A percentile compares a stretch with the other conserved stretches of the same genome.
Conservation (phyloP, 371 early-diverging fungal species). For the Actinomucor elegans region DNA sequence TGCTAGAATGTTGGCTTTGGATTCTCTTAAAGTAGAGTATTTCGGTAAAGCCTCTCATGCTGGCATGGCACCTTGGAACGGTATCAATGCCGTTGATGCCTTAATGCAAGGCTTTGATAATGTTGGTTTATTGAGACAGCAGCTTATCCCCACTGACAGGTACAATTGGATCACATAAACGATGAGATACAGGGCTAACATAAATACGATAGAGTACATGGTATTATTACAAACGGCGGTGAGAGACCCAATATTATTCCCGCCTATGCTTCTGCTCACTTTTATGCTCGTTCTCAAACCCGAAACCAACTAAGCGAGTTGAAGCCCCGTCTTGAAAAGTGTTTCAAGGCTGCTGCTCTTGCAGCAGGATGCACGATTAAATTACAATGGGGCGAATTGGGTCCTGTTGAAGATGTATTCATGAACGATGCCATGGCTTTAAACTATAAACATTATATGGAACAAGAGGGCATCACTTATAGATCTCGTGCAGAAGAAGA, state of each 20-base stretch:
- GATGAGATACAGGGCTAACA: constrained; percentile 31
- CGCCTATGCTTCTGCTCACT: constrained; percentile 53
- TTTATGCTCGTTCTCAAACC: constrained; percentile 57
- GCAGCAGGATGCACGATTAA: constrained; percentile 69
- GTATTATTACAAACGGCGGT: constrained; percentile 8
- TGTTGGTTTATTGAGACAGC: constrained; percentile 70
- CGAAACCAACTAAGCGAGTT: constrained; percentile 48
- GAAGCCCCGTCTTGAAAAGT: constrained; percentile 46
- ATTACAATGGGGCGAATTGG: constrained; percentile 42
- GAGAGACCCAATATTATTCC: constrained; percentile 54
- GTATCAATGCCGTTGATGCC: constrained; percentile 78
- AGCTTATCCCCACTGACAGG: constrained; percentile 59
- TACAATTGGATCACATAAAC: constrained; percentile 5
- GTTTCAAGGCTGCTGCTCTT: constrained; percentile 65
- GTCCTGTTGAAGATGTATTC: constrained; percentile 40
- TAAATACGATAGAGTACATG: constrained; percentile 5
- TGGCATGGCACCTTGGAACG: constrained; percentile 58
- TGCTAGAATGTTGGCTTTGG: constrained; percentile 44
- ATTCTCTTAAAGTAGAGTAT: constrained; percentile 52
- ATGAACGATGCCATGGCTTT: constrained; percentile 57
- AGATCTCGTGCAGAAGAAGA: constrained; percentile 38
- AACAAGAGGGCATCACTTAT: constrained; percentile 39
- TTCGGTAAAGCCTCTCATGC: constrained; percentile 69
- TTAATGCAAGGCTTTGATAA: constrained; percentile 59
- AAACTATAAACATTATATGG: constrained; percentile 56